These are phyloP conservation scores for Aplosporella prunicola DNA, from an alignment of 2,329 filamentous ascomycete species.

Conservation along the genomic window DNA sequence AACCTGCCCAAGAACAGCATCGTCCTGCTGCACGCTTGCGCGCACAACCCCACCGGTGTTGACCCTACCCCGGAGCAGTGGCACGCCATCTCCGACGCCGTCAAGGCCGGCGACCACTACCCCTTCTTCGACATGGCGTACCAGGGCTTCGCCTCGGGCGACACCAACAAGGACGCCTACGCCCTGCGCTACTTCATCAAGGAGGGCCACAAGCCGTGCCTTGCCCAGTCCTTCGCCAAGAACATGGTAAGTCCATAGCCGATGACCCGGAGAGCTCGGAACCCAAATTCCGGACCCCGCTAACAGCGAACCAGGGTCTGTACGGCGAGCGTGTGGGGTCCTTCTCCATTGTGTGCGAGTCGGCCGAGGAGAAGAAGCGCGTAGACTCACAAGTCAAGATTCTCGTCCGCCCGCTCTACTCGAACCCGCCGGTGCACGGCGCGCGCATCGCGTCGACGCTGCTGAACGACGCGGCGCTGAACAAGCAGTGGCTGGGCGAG, in stretches of 20 bases:
- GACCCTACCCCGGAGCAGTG: slow-evolving; percentile 90
- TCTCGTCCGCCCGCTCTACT: slow-evolving; percentile 92
- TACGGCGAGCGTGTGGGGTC: slow-evolving; percentile 97
- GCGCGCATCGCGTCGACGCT: slow-evolving; percentile 90
- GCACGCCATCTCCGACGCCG: slow-evolving; percentile 76
- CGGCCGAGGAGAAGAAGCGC: slow-evolving; percentile 84
- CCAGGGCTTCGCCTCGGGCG: slow-evolving; percentile 91
- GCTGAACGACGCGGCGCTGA: slow-evolving; percentile 72
- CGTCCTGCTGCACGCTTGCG: slow-evolving; percentile 91
- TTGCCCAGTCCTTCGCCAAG: slow-evolving; percentile 95
- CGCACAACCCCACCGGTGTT: slow-evolving; percentile 95
- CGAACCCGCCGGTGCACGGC: slow-evolving; percentile 94
- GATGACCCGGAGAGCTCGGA: neutral
- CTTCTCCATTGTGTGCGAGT: slow-evolving; percentile 83
- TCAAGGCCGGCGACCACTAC: slow-evolving; percentile 81
- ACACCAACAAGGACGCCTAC: slow-evolving; percentile 88
- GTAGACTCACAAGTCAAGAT: slow-evolving; percentile 98
- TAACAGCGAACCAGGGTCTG: slow-evolving; percentile 55
- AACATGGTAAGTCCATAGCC: slow-evolving; percentile 78
- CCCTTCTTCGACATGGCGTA: slow-evolving; percentile 99
- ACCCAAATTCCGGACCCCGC: neutral
- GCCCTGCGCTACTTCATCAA: slow-evolving; percentile 87
- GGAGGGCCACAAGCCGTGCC: slow-evolving; percentile 78
- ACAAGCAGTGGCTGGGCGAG: slow-evolving; percentile 90
- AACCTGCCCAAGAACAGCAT: slow-evolving; percentile 76